Evolutionary conservation across 768 basidiomycete genomes (phyloP).

Genomic region (Hypholoma sublateritium): DNA sequence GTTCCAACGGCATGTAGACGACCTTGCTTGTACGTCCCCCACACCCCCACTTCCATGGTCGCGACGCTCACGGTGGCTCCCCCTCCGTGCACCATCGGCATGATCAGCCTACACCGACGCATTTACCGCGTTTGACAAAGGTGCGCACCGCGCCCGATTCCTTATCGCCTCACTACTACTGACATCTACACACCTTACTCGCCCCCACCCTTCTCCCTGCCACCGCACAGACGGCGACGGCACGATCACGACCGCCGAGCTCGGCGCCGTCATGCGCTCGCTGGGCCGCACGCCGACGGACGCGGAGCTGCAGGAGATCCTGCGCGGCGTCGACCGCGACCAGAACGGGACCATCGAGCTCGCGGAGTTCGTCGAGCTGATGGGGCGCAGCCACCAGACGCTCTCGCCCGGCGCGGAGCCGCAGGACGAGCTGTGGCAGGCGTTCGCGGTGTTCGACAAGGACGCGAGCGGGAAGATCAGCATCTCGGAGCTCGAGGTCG

Average conservation of each 20-base stretch:
- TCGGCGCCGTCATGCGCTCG: conserved; percentile 46
- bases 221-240: conserved; percentile 41
- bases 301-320: conserved; percentile 43
- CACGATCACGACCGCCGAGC: conserved; percentile 44
- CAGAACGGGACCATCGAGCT: conserved; percentile 46
- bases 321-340: conserved; percentile 43
- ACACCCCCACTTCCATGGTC: neutral
- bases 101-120: conserved; percentile 93
- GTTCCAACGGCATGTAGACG: neutral
- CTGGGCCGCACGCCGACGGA: conserved; percentile 46
- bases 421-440: conserved; percentile 92
- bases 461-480: conserved; percentile 91
- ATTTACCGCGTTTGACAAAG: conserved; percentile 95
- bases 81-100: neutral
- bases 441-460: conserved; percentile 97
- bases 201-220: neutral
- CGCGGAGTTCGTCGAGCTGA: conserved; percentile 43
- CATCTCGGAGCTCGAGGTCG: conserved; percentile 81
- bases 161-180: conserved; percentile 6
- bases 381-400: conserved; percentile 26
- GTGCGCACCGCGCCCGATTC: conserved; percentile 38
- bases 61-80: neutral
- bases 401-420: conserved; percentile 25
- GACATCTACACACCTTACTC: no score
- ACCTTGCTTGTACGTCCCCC: conserved; percentile 2